Base-by-base conservation (phyloP, 2,329 filamentous ascomycete genomes). In the Hypoxylon sp. region DNA sequence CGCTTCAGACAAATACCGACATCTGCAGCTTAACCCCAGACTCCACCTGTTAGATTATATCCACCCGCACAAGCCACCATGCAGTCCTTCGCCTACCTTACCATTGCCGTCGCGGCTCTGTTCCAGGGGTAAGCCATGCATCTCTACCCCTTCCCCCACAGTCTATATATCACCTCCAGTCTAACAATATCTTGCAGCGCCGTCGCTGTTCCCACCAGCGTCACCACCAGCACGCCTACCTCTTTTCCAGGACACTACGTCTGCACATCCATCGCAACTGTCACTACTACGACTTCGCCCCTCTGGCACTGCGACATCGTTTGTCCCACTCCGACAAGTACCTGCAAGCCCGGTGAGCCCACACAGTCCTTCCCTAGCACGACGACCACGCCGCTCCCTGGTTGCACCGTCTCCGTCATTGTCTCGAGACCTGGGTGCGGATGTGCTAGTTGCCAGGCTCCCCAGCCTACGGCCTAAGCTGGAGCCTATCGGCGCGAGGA, bases 291-390 rank as follows among this genome's bases (percentile, higher is more conserved):
- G 0, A 11, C 44, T 10, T 37, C 33, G 14, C 60, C 59, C 3
- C 37, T 31, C 5, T 37, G 5, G 24, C 55, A 57, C 22, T 63
- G 58, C 26, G 50, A 61, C 46, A 35, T 47, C 19, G 33, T 59
- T 24, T 72, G 70, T 35, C 6, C 44, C 14, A 17, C 6, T 13
- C 63, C 63, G 4, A 69, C 57, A 2, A 63, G 60, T 13, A 63
- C 53, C 26, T 72, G 70, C 60, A 31, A 46, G 44, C 51, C 58
- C 1, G 71, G 71, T 33, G 69, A 73, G 64, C 69, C 71, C 17
- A 33, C 69, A 9, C 14, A 37, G 5, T 55, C 66, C 3, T 63
- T 58, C 19, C 44, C 63, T 13, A 55, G 47, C 51, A 17, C 52
- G 22, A 73, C 69, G 31, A 67, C 63, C 37, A 70, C 57, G 8